Base-by-base conservation (phyloP, 768 basidiomycete genomes). In the Lentinus tigrinus region DNA sequence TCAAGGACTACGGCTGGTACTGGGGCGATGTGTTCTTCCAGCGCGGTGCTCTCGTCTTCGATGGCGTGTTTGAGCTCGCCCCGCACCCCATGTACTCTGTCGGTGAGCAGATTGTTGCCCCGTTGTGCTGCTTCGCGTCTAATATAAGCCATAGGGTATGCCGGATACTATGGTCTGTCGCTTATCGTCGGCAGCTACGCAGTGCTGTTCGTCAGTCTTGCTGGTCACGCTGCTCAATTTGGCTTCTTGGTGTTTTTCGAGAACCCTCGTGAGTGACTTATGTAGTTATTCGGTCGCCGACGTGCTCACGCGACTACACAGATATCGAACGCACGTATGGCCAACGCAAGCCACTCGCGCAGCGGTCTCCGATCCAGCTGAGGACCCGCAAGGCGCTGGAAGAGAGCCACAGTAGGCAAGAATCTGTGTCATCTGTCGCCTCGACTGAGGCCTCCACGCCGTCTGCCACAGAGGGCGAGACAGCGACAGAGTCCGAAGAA, bases 1-100 rank as follows among this genome's bases (percentile, higher is more conserved):
- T 98, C 60, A 98, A 97, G 66, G 96, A 98, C 68, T 98, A 96
- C 64, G 95, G 95, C 16, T 98, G 94, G 95, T 98, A 95, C 71
- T 94, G 93, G 93, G 95, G 92, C 10, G 92, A 94, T 64, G 87
- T 87, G 56, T 94, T 94, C 75, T 93, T 94, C 77, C 91, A 93
- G 71, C 87, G 91, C n/a, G 92, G 92, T 42, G 87, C 89, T 42
- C 80, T 98, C 14, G 89, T 98, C 2, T 99, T 99, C 67, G 96
- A 99, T 70, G 97, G 97, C 16, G 96, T 99, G 17, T 99, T 98
- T 64, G 96, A 98, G 69, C 78, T 95, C 39, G 89, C 92, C 4
- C 91, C 91, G 2, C 92, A 93, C 68, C 91, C 96, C 0, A 98
- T 98, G 96, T 98, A 98, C 72, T 95, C 93, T 26, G 91, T 94